phyloP scores from a whole-genome alignment of 148 eudicot species.

The Camellia sinensis region DNA sequence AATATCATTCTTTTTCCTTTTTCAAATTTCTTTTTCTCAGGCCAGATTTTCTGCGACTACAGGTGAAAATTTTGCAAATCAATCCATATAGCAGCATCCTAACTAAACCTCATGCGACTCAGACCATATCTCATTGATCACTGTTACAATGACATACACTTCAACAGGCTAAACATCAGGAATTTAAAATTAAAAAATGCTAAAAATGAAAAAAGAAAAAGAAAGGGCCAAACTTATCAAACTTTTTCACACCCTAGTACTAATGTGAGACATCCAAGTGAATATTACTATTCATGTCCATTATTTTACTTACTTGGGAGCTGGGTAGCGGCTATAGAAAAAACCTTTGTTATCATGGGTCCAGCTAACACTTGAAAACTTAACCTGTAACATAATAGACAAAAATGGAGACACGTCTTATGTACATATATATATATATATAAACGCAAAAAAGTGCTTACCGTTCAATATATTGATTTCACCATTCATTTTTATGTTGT shows the following conservation, averaged over 20 bases:
- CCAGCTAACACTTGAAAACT: conserved; percentile 73
- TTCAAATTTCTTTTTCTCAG: neutral
- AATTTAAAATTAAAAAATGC: too few species aligned
- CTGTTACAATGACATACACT: neutral
- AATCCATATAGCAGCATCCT: neutral
- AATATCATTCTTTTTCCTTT: neutral
- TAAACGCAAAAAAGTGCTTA: neutral
- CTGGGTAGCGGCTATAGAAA: conserved; percentile 80
- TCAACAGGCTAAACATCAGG: neutral
- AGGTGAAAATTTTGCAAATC: neutral
- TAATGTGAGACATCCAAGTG: neutral
- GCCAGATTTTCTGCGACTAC: neutral
- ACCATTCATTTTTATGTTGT: neutral
- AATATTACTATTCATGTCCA: neutral
- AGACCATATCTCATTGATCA: neutral
- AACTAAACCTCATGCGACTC: neutral
- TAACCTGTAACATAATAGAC: conserved; percentile 53
- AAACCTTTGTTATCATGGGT: conserved; percentile 83
- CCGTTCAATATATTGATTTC: neutral
- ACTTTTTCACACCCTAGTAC: neutral
- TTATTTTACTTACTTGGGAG: conserved; percentile 57
- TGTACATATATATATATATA: neutral
- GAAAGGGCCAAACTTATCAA: neutral
- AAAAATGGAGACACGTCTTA: neutral
- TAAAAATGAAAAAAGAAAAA: too few species aligned